These are phyloP conservation scores for Neopestalotiopsis sp. DNA, from an alignment of 2,329 filamentous ascomycete genomes.

Conservation along the genomic window DNA sequence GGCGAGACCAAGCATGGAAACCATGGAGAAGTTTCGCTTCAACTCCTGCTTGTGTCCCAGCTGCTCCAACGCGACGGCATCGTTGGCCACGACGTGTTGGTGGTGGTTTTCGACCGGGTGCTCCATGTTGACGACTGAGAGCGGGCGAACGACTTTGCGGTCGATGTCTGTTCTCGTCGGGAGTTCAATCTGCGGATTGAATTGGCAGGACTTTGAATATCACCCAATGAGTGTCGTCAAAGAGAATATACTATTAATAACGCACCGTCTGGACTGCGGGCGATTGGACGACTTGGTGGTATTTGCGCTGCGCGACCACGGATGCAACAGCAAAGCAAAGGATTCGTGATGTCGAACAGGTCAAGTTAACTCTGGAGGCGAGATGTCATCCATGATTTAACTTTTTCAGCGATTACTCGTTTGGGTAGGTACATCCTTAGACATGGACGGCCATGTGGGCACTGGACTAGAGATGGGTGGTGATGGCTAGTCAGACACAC, in stretches of 20 bases:
- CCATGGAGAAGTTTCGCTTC: constrained; percentile 53
- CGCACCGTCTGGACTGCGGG: background rate
- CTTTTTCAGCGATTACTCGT: constrained; percentile 13
- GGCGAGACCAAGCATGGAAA: constrained; percentile 52
- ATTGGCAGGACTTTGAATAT: background rate
- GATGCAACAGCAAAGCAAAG: background rate
- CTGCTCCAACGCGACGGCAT: constrained; percentile 46
- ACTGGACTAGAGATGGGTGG: constrained; percentile 4
- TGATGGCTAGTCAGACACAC: constrained; percentile 13
- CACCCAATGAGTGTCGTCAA: background rate
- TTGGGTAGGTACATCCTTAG: constrained; percentile 17
- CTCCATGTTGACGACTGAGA: constrained; percentile 4
- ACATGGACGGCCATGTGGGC: background rate
- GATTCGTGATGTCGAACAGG: background rate
- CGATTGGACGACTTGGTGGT: background rate
- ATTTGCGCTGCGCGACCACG: constrained; percentile 1
- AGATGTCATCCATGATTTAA: constrained; percentile 13
- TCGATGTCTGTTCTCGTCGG: background rate
- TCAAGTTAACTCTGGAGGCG: background rate
- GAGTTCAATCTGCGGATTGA: background rate
- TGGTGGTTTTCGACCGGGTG: constrained; percentile 21
- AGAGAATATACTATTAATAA: background rate
- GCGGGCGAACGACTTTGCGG: background rate
- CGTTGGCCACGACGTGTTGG: constrained; percentile 20
- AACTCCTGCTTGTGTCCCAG: constrained; percentile 55